Conservation (phyloP, 768 basidiomycete species). For the Tubosaeta sp. region DNA sequence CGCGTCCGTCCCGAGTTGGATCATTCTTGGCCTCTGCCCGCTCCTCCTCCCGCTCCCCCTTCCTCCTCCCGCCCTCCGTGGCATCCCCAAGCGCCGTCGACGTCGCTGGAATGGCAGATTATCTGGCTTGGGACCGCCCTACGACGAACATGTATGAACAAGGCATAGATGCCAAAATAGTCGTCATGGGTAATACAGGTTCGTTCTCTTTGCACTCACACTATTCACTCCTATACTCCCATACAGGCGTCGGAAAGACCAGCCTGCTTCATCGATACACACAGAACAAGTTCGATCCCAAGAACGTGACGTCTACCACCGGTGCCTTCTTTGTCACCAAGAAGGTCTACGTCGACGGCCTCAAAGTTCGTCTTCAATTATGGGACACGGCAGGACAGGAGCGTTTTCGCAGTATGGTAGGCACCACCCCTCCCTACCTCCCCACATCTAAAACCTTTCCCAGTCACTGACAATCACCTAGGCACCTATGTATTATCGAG, state of each 20-base stretch:
- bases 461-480: conserved; percentile 29
- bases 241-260: conserved; percentile 84
- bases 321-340: conserved; percentile 94
- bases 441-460: conserved; percentile 10
- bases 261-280: conserved; percentile 88
- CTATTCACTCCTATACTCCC: conserved; percentile 16
- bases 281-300: conserved; percentile 84
- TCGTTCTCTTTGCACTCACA: conserved; percentile 19
- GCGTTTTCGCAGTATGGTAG: conserved; percentile 84
- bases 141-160: conserved; percentile 68
- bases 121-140: conserved; percentile 62
- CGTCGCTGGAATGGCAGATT: conserved; percentile 49
- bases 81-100: conserved; percentile 29
- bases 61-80: conserved; percentile 44
- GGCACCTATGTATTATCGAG: conserved; percentile 97
- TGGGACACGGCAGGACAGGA: conserved; percentile 97
- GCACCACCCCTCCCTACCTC: conserved; percentile 19
- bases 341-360: conserved; percentile 80
- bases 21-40: conserved; percentile 27
- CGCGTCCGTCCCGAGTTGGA: conserved; percentile 30
- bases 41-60: conserved; percentile 36
- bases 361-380: conserved; percentile 81
- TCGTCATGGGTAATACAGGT: conserved; percentile 86
- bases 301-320: conserved; percentile 85
- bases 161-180: conserved; percentile 91